These are phyloP conservation scores for Colletotrichum somersetense DNA, from an alignment of 2,329 filamentous ascomycete species.

Conservation along the genomic window DNA sequence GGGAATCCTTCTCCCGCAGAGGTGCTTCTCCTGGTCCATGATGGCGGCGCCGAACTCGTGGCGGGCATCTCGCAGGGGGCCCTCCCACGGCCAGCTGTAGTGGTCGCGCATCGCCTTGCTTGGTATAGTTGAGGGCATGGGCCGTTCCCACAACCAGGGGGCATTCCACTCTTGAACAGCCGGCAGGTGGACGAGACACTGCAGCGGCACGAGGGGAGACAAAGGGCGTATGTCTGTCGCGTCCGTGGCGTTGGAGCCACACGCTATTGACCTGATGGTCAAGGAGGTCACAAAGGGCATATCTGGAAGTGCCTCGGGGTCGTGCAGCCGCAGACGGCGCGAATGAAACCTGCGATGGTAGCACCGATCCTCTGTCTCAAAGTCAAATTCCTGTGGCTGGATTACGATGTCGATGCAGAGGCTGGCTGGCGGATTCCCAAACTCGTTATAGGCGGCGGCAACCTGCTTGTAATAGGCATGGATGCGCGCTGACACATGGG, in stretches of 20 bases:
- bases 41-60: constrained; percentile 45
- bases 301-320: constrained; percentile 41
- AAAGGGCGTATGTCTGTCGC: constrained; percentile 42
- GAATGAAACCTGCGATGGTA: constrained; percentile 42
- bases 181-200: constrained; percentile 45
- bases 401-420: constrained; percentile 29
- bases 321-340: constrained; percentile 41
- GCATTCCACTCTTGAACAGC: constrained; percentile 39
- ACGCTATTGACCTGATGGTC: constrained; percentile 20
- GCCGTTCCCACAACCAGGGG: constrained; percentile 46
- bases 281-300: constrained; percentile 41
- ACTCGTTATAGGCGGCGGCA: constrained; percentile 25
- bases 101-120: constrained; percentile 29
- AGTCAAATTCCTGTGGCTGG: constrained; percentile 23
- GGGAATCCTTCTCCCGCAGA: constrained; percentile 39
- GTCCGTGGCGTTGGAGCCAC: constrained; percentile 1
- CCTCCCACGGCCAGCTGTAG: constrained; percentile 44
- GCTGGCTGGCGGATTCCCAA: constrained; percentile 12
- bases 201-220: constrained; percentile 43
- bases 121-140: constrained; percentile 17
- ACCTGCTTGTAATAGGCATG: constrained; percentile 40
- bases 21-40: constrained; percentile 39
- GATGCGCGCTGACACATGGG: constrained; percentile 41
- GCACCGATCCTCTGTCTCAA: constrained; percentile 34
- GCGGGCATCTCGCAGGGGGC: constrained; percentile 46